Percentiles rank a stretch among this genome's conserved stretches.
These are phyloP conservation scores for Manihot esculenta DNA, from an alignment of 441 rosid genomes.

Conservation along the genomic window DNA sequence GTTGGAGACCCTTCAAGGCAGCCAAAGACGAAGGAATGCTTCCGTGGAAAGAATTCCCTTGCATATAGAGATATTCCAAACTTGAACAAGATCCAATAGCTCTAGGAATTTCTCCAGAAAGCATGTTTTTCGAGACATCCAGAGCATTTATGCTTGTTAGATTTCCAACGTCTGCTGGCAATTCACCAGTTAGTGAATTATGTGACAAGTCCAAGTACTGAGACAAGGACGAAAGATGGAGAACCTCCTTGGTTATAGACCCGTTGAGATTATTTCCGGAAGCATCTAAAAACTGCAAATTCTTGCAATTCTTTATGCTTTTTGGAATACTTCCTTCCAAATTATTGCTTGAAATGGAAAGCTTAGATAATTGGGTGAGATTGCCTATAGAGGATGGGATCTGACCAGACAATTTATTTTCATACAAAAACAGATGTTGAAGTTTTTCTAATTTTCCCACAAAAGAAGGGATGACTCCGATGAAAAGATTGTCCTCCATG, in stretches of 20 bases:
- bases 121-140: slow-evolving; percentile 1
- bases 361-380: background rate
- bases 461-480: background rate
- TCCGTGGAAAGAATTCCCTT: too few species aligned
- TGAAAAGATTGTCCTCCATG: background rate
- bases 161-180: background rate
- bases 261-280: slow-evolving; percentile 7
- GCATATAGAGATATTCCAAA: background rate
- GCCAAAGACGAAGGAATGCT: background rate
- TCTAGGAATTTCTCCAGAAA: slow-evolving; percentile 21
- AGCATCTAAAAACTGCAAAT: background rate
- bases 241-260: background rate
- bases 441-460: background rate
- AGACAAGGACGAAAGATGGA: background rate
- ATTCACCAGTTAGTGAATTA: slow-evolving; percentile 1
- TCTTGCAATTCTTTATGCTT: background rate
- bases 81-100: slow-evolving; percentile 13
- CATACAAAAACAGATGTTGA: background rate
- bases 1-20: too few species aligned
- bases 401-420: background rate
- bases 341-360: background rate
- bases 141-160: background rate
- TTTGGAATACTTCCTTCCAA: slow-evolving; percentile 20
- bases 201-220: slow-evolving; percentile 5
- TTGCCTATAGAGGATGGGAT: slow-evolving; percentile 35